Evolutionary conservation across 2,329 filamentous ascomycete genomes (phyloP).

Genomic region (Cytospora piceicola): DNA sequence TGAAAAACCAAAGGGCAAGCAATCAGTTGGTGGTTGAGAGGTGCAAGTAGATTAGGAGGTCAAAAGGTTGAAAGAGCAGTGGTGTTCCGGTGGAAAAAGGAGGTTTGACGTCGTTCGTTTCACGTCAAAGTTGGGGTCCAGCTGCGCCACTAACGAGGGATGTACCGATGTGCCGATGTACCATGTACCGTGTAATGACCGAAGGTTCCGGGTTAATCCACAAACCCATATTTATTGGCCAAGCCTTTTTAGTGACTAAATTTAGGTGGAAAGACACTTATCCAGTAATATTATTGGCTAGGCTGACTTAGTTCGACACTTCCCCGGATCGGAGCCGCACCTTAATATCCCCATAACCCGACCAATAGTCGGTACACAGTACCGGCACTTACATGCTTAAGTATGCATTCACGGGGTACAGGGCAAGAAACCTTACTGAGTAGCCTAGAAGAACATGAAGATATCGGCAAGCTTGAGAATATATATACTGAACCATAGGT

Average conservation of each 20-base stretch:
- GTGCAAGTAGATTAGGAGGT: no score
- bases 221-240: no score
- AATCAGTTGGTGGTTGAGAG: neutral
- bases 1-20: no score
- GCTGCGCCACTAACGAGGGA: conserved; percentile 7
- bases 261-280: no score
- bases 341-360: neutral
- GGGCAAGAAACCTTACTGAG: no score
- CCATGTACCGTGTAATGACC: neutral
- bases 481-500: no score
- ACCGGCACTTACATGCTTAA: neutral
- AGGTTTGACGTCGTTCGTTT: conserved; percentile 5
- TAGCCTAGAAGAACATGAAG: no score
- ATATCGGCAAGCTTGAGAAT: no score
- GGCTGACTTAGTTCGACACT: neutral
- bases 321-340: neutral
- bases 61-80: neutral
- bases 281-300: no score
- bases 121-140: neutral
- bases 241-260: neutral
- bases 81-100: neutral
- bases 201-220: neutral
- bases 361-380: neutral
- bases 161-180: neutral
- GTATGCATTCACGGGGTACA: neutral